Evolutionary conservation across 768 basidiomycete genomes (phyloP), one percentile per base, ranked within the genome.

Genomic region (Polyporus arcularius): DNA sequence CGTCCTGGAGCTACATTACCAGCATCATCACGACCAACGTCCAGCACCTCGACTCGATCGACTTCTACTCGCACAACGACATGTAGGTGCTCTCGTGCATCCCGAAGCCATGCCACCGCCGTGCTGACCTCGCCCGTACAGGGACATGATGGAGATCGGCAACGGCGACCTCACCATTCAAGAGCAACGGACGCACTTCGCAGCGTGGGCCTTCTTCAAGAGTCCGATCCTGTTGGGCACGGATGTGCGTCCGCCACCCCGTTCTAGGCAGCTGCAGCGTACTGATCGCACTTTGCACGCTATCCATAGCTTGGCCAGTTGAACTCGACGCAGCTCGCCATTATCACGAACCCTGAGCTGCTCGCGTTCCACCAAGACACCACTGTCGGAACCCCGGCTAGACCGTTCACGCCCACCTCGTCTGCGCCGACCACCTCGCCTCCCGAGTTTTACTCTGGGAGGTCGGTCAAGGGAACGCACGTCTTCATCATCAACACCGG

Each of bases 151-250:
- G 78, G 77, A 80, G 62, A 79, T 80, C 30, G 60, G 82, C 38
- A 85, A 85, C 62, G 83, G 83, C 4, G 73, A 68, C 39, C 70
- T 83, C 18, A 81, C 80, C 2, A 72, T 80, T 28, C 67, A 79
- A 59, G 83, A 85, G 62, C 74, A 84, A 47, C 76, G 82, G 6
- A 82, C 82, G 9, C 83, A 85, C 71, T 84, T 85, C 58, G 81
- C 83, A n/a, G 80, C 77, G 30, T 85, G 83, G 83, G 74, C 72
- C n/a, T 82, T 83, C 67, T 69, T 84, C 62, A 84, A 84, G 67
- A 83, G 82, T 59, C 83, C 83, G 3, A 83, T 85, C 53, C 71
- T 85, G n/a, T 70, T 84, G 2, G 75, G 75, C 15, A 75, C 75
- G 6, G 65, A 72, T 31, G 75, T 76, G 38, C 58, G 72, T 64